These are phyloP conservation scores for Paraurostyla sp. DNA, from an alignment of 73 alveolate species.

Conservation along the genomic window DNA sequence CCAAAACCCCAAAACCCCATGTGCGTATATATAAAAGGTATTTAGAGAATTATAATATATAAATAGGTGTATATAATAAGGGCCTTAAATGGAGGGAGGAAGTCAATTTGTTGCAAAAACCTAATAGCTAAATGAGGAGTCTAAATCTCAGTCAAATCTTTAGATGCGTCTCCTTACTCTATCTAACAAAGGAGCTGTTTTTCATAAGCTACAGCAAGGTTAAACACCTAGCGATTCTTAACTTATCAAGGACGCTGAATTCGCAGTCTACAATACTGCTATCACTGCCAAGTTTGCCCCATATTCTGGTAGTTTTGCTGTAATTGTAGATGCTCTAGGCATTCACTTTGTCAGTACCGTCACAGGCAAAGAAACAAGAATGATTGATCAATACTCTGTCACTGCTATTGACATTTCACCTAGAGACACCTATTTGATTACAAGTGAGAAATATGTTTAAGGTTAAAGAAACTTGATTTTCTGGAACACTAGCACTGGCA, in stretches of 20 bases:
- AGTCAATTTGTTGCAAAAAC: background rate
- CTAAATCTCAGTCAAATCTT: background rate
- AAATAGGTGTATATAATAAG: conserved; percentile 18
- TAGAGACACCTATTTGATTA: conserved; percentile 46
- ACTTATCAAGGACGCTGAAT: background rate
- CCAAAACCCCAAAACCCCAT: conserved; percentile 49
- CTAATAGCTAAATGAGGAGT: background rate
- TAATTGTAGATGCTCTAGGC: conserved; percentile 1
- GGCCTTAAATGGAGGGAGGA: conserved; percentile 23
- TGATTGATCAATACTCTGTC: background rate
- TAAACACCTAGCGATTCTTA: background rate
- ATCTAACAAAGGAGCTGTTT: background rate
- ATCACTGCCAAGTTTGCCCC: conserved; percentile 34
- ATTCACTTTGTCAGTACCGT: background rate
- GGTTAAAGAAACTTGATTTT: conserved; percentile 53
- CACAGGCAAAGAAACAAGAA: background rate
- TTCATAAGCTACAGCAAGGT: background rate
- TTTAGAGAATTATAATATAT: background rate
- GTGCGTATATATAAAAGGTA: background rate
- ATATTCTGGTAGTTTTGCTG: background rate
- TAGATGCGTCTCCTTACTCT: background rate
- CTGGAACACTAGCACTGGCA: conserved; percentile 45
- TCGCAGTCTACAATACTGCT: background rate
- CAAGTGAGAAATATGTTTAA: conserved; percentile 55
- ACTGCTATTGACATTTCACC: background rate